These are phyloP conservation scores for Allium cepa DNA, from an alignment of 106 monocot species.

Conservation along the genomic window DNA sequence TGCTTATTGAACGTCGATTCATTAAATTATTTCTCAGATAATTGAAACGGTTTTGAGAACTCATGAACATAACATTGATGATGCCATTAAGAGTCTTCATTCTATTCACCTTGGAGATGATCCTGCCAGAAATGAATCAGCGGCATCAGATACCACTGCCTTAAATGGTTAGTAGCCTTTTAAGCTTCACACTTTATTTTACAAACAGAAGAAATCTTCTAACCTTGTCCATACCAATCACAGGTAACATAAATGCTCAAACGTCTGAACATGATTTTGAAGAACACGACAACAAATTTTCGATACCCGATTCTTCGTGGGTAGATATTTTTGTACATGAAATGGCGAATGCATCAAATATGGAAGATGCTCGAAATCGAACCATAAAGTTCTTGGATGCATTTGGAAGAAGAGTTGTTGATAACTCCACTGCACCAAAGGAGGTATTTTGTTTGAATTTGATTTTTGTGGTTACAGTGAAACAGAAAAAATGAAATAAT, in stretches of 20 bases:
- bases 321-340: constrained; percentile 74
- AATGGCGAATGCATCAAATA: constrained; percentile 60
- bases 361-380: constrained; percentile 56
- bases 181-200: not conserved
- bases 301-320: constrained; percentile 31
- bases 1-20: too few species aligned
- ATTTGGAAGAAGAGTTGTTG: constrained; percentile 45
- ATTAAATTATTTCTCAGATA: constrained; percentile 21
- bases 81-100: constrained; percentile 71
- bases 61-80: constrained; percentile 59
- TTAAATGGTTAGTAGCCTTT: constrained; percentile 30
- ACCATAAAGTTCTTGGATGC: constrained; percentile 49
- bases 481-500: not conserved
- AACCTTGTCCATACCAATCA: not conserved
- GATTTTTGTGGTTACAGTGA: not conserved
- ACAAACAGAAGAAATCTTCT: not conserved
- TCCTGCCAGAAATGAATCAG: constrained; percentile 22
- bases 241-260: constrained; percentile 25
- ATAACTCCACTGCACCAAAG: constrained; percentile 17
- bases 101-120: constrained; percentile 55
- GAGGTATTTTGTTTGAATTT: constrained; percentile 20
- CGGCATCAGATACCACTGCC: constrained; percentile 11
- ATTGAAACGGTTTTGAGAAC: constrained; percentile 55
- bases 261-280: constrained; percentile 23
- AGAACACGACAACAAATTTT: constrained; percentile 1